Evolutionary conservation across 2,329 filamentous ascomycete species (phyloP).

Genomic region (Septoria petroselini): DNA sequence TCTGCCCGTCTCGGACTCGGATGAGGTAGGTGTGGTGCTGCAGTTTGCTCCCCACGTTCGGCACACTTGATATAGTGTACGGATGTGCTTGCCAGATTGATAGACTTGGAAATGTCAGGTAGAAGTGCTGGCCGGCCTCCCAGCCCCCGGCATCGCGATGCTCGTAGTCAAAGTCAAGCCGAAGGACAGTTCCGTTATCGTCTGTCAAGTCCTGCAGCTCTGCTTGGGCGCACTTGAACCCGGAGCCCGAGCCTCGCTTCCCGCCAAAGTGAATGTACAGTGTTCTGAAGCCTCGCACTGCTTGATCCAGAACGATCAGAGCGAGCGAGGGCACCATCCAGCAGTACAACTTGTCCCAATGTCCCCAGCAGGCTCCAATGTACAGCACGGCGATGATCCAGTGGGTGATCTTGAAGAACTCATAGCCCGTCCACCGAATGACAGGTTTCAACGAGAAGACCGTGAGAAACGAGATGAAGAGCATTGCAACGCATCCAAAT

Average conservation of each 20-base stretch:
- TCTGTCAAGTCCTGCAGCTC: slow-evolving; percentile 55
- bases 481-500: slow-evolving; percentile 69
- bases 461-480: slow-evolving; percentile 60
- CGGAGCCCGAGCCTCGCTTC: slow-evolving; percentile 39
- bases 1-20: slow-evolving; percentile 52
- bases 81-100: slow-evolving; percentile 71
- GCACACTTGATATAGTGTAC: slow-evolving; percentile 62
- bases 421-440: slow-evolving; percentile 68
- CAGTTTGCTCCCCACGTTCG: slow-evolving; percentile 31
- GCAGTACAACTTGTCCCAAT: slow-evolving; percentile 66
- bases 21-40: slow-evolving; percentile 40
- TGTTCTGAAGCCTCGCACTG: slow-evolving; percentile 56
- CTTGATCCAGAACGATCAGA: slow-evolving; percentile 64
- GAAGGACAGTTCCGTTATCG: slow-evolving; percentile 60
- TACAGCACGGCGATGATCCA: slow-evolving; percentile 72
- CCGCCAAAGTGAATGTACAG: slow-evolving; percentile 53
- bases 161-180: slow-evolving; percentile 62
- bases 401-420: slow-evolving; percentile 67
- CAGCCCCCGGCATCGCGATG: slow-evolving; percentile 52
- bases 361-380: slow-evolving; percentile 71
- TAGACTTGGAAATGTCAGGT: slow-evolving; percentile 63
- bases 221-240: slow-evolving; percentile 56
- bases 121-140: slow-evolving; percentile 69
- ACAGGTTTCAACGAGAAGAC: slow-evolving; percentile 58
- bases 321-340: slow-evolving; percentile 66